phyloP scores from a whole-genome alignment of 139 green algal genomes.

The Coelastrella sp. region DNA sequence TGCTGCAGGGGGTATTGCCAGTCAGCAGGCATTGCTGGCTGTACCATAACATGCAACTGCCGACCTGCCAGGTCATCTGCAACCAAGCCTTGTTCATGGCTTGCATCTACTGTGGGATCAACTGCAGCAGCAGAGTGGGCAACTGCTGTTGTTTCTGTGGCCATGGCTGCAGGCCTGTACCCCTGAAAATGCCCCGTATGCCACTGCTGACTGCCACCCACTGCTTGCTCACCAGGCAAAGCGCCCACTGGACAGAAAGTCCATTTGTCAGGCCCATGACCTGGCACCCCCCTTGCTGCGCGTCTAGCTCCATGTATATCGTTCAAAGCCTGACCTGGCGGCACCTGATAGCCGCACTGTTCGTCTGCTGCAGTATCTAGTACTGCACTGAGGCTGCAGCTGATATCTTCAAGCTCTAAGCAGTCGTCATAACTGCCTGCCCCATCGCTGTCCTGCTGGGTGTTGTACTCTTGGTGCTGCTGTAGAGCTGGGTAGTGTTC shows the following conservation, averaged over 20 bases:
- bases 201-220: too few relatives aligned
- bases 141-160: not conserved
- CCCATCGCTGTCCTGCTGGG: not conserved
- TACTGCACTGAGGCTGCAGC: conserved; percentile 14
- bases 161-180: not conserved
- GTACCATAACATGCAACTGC: not conserved
- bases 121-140: too few relatives aligned
- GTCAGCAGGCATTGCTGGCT: not conserved
- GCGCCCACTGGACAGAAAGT: too few relatives aligned
- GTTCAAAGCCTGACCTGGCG: too few relatives aligned
- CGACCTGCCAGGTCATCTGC: too few relatives aligned
- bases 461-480: not conserved
- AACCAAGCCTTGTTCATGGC: too few relatives aligned
- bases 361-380: not conserved
- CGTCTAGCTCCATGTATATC: too few relatives aligned
- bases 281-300: too few relatives aligned
- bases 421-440: not conserved
- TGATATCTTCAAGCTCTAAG: conserved; percentile 33
- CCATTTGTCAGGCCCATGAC: too few relatives aligned
- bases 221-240: too few relatives aligned
- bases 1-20: not conserved
- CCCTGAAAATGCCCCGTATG: too few relatives aligned
- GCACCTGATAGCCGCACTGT: not conserved
- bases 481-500: not conserved
- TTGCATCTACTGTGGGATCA: too few relatives aligned